Conservation (phyloP, 352 stramenopile species). For the Globisporangium recalcitrans region DNA sequence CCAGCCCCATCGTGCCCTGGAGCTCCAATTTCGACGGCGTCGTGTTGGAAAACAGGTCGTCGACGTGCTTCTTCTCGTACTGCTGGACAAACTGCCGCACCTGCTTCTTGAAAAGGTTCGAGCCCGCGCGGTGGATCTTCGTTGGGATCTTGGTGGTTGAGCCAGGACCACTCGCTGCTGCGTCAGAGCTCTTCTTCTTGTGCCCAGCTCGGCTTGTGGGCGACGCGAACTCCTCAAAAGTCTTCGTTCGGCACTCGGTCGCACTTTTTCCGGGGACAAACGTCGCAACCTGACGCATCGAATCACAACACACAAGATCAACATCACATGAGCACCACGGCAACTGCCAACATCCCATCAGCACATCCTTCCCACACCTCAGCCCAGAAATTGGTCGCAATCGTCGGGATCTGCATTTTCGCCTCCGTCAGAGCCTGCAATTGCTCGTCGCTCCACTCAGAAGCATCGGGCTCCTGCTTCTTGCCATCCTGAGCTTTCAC, state of each 20-base stretch:
- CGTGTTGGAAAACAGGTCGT: conserved; percentile 54
- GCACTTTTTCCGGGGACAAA: conserved; percentile 56
- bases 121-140: conserved; percentile 64
- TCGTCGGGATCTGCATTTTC: conserved; percentile 61
- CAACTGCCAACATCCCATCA: background rate
- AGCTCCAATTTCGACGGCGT: conserved; percentile 42
- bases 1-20: conserved; percentile 23
- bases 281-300: conserved; percentile 23
- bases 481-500: conserved; percentile 20
- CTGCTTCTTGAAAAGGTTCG: conserved; percentile 83
- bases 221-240: conserved; percentile 52
- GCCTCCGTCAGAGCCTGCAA: conserved; percentile 43
- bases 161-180: background rate
- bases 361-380: conserved; percentile 29
- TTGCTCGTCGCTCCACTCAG: conserved; percentile 44
- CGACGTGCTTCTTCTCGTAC: conserved; percentile 70
- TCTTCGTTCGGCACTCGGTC: conserved; percentile 52
- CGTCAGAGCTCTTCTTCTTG: conserved; percentile 17
- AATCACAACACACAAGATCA: background rate
- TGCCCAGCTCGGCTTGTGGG: conserved; percentile 29
- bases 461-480: conserved; percentile 17
- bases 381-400: conserved; percentile 56
- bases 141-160: conserved; percentile 19
- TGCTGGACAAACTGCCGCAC: conserved; percentile 69
- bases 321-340: background rate